Base-by-base conservation (phyloP, 305 asterid species). In the Fraxinus greggii region DNA sequence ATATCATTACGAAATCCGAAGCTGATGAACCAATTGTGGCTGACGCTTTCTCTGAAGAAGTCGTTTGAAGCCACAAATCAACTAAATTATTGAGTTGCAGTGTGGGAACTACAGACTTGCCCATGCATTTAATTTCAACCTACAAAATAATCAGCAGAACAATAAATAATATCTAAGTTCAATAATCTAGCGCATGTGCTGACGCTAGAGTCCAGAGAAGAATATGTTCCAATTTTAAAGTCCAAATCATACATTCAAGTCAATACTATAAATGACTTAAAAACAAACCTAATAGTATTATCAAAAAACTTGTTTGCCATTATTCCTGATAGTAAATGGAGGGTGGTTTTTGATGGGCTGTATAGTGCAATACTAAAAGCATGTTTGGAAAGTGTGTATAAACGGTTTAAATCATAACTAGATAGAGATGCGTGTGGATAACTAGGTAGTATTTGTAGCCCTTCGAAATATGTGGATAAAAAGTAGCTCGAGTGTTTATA, bases 21-120 rank as follows among this genome's bases (percentile, higher is more conserved):
- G 86, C 84, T 8, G 86, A 84, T 36, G 86, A 84, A 76, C 86
- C 84, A 61, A 84, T 78, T 69, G 61, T 56, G 54, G 75, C 86
- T 7, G 84, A 24, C 51, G 70, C 82, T 56, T 56, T 80, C 61
- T 70, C 79, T 23, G 74, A 21, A 6, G 63, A 21, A 26, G 75
- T 28, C 26, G 81, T 36, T 77, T 80, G 82, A 33, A 84, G 76
- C 86, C 86, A 84, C 75, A 80, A 51, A 7, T 84, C 86, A 21
- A 84, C 70, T 29, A 84, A 51, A 51, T 29, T 80, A 36, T 40
- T 80, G 17, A 80, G 61, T 73, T 76, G 84, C 31, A 84, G 67
- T 23, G 84, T 84, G 36, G 86, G 86, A 24, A 80, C 70, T 72
- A 84, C 75, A 26, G 77, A 5, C 84, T 84, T 42, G n/a, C 81